phyloP scores from a whole-genome alignment of 129 eudicot species.

The sunflower (Helianthus annuus) region DNA sequence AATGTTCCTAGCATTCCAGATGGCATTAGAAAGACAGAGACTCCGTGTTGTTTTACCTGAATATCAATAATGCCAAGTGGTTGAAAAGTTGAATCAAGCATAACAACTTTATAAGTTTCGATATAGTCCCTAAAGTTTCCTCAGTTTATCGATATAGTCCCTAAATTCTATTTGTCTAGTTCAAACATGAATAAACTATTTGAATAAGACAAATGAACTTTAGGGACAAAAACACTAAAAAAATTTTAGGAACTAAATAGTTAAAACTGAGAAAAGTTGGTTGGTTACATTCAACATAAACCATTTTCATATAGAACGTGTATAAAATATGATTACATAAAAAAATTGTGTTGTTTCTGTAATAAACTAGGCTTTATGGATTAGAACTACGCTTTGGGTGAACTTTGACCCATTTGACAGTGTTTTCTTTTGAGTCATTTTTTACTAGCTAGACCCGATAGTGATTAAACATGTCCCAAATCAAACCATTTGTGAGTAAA shows the following conservation, averaged over 20 bases:
- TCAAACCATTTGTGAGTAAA: neutral
- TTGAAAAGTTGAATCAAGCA: conserved; percentile 3
- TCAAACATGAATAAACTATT: neutral
- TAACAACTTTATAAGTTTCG: neutral
- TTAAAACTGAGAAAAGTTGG: neutral
- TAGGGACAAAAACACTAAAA: neutral
- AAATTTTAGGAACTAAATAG: neutral
- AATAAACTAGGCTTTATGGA: neutral
- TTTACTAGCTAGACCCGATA: neutral
- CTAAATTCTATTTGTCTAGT: neutral
- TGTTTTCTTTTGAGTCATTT: neutral
- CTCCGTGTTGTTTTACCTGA: conserved; percentile 96
- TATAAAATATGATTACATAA: neutral
- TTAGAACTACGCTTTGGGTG: neutral
- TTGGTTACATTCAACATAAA: neutral
- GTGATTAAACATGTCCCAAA: neutral
- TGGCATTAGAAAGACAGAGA: conserved; percentile 97
- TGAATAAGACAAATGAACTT: neutral
- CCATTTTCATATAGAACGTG: neutral
- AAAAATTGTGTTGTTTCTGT: neutral
- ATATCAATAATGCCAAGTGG: conserved; percentile 18
- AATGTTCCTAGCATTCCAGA: conserved; percentile 99
- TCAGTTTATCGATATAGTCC: neutral
- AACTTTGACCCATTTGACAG: neutral
- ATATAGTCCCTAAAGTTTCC: neutral